Evolutionary conservation across 73 alveolate genomes (phyloP).

Genomic region (Breviolum minutum): DNA sequence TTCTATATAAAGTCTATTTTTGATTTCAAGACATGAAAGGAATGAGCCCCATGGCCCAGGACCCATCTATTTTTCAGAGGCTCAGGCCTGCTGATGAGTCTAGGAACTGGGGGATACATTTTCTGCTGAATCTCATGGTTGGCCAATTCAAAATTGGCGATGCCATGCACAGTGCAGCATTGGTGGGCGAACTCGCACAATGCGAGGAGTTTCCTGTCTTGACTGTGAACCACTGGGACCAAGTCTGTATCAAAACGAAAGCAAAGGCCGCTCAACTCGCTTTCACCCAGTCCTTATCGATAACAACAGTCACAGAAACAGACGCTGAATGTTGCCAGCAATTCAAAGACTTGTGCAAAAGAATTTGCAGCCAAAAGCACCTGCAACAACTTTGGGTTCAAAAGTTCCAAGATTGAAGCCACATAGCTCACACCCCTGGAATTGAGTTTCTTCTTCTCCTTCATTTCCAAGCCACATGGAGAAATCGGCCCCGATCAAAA

Average conservation of each 20-base stretch:
- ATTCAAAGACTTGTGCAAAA: too few species aligned
- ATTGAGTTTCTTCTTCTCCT: neutral
- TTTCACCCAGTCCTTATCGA: constrained; percentile 1
- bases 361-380: neutral
- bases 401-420: constrained; percentile 4
- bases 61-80: too few species aligned
- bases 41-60: too few species aligned
- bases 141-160: constrained; percentile 17
- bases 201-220: neutral
- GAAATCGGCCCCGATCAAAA: neutral
- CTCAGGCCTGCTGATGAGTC: too few species aligned
- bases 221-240: neutral
- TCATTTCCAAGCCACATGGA: neutral
- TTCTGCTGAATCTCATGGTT: neutral
- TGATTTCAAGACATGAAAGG: too few species aligned
- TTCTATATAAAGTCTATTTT: too few species aligned
- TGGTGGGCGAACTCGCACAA: constrained; percentile 18
- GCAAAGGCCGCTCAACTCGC: neutral
- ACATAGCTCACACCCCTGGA: neutral
- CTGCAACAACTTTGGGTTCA: neutral
- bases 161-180: neutral
- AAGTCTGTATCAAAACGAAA: neutral
- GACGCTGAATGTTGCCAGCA: too few species aligned
- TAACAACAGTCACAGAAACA: too few species aligned
- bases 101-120: neutral